A percentile compares a stretch with the other conserved stretches of the same genome.
Evolutionary conservation across 371 early-diverging fungal species (phyloP).

Genomic region (Mortierella polycephala): DNA sequence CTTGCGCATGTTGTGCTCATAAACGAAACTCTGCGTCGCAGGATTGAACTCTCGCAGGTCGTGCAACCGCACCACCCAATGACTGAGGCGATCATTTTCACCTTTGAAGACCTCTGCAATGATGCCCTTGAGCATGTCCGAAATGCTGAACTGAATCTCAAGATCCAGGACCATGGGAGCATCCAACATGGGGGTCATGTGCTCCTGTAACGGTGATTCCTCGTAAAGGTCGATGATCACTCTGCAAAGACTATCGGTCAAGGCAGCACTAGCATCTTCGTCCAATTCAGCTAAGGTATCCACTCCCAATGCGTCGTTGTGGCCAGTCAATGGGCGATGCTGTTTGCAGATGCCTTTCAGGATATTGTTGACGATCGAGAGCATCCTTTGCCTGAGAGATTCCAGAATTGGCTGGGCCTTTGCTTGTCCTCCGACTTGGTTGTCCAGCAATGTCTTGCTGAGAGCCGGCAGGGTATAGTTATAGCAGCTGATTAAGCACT

Average conservation of each 20-base stretch:
- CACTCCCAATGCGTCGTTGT: conserved; percentile 5
- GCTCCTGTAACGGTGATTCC: conserved; percentile 55
- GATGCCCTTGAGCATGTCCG: conserved; percentile 63
- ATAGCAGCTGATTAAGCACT: conserved; percentile 42
- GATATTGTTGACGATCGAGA: conserved; percentile 44
- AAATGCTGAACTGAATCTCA: conserved; percentile 73
- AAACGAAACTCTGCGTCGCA: conserved; percentile 53
- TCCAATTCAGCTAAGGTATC: background rate
- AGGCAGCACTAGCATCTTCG: conserved; percentile 19
- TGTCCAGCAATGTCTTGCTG: conserved; percentile 20
- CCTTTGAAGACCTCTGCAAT: conserved; percentile 58
- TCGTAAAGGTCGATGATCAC: conserved; percentile 62
- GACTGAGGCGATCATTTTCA: conserved; percentile 75
- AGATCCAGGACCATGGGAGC: conserved; percentile 87
- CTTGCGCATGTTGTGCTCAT: conserved; percentile 23
- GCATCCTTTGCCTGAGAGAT: conserved; percentile 30
- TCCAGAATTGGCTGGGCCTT: conserved; percentile 16
- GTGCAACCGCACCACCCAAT: conserved; percentile 74
- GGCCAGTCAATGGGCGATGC: background rate
- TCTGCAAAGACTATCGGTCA: conserved; percentile 56
- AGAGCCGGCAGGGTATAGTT: conserved; percentile 52
- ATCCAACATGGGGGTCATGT: conserved; percentile 59
- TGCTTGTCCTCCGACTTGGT: conserved; percentile 7
- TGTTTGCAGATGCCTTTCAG: conserved; percentile 37
- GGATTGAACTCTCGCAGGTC: conserved; percentile 70